Conservation (phyloP, 2,329 filamentous ascomycete species). For the Dactylonectria estremocensis region DNA sequence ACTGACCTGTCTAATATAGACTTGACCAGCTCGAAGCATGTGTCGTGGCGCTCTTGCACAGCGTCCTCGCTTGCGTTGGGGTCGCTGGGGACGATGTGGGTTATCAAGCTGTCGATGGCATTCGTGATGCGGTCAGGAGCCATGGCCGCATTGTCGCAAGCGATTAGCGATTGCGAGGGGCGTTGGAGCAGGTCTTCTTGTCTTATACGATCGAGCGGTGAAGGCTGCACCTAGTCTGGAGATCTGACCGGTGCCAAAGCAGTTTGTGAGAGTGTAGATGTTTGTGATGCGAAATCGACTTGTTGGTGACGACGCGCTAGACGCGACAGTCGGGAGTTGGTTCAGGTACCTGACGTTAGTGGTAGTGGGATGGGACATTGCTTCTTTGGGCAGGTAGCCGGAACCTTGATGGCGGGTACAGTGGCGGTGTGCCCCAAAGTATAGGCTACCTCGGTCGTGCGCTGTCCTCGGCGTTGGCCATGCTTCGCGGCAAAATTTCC, state of each 20-base stretch:
- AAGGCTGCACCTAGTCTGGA: background rate
- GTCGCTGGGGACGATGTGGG: conserved; percentile 78
- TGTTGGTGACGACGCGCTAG: conserved; percentile 40
- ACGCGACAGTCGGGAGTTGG: conserved; percentile 49
- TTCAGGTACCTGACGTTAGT: background rate
- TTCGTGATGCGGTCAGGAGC: conserved; percentile 79
- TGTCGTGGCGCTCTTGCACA: conserved; percentile 78
- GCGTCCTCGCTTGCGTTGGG: conserved; percentile 77
- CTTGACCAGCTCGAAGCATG: conserved; percentile 68
- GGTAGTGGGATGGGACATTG: conserved; percentile 36
- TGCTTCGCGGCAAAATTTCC: conserved; percentile 54
- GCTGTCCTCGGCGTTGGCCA: conserved; percentile 37
- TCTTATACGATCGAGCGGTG: background rate
- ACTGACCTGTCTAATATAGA: conserved; percentile 67
- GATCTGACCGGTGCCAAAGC: background rate
- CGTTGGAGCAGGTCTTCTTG: background rate
- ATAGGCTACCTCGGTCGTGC: conserved; percentile 44
- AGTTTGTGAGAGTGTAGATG: background rate
- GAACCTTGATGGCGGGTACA: conserved; percentile 20
- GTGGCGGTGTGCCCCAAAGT: conserved; percentile 30
- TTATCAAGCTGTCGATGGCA: conserved; percentile 84
- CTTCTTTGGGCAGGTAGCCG: conserved; percentile 38
- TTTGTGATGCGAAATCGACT: conserved; percentile 33
- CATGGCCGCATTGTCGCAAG: conserved; percentile 67
- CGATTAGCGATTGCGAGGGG: conserved; percentile 19